phyloP scores from a whole-genome alignment of 2,329 filamentous ascomycete genomes.

The Stemphylium vesicarium region DNA sequence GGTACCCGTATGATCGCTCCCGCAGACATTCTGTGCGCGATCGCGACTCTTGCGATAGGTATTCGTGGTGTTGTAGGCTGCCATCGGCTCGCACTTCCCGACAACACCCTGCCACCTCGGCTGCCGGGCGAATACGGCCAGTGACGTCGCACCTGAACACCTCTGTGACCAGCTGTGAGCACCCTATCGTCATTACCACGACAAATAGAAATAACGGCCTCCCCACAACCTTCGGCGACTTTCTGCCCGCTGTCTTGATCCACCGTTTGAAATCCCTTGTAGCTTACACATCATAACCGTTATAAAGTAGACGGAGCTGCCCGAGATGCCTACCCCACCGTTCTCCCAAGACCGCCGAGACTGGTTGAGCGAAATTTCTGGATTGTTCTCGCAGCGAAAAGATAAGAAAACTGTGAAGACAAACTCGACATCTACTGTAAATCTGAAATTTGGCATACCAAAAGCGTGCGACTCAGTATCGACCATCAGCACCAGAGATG shows the following conservation, averaged over 20 bases:
- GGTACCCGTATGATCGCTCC: neutral
- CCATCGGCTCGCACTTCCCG: slow-evolving; percentile 19
- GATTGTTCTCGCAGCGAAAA: slow-evolving; percentile 31
- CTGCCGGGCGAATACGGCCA: slow-evolving; percentile 60
- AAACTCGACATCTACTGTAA: slow-evolving; percentile 15
- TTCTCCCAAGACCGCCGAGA: slow-evolving; percentile 46
- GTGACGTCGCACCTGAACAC: slow-evolving; percentile 64
- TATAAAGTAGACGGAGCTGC: slow-evolving; percentile 4
- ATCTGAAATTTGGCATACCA: slow-evolving; percentile 2
- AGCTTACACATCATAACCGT: neutral
- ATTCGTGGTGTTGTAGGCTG: slow-evolving; percentile 14
- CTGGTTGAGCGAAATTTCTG: slow-evolving; percentile 43
- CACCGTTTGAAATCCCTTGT: slow-evolving; percentile 11
- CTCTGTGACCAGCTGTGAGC: slow-evolving; percentile 61
- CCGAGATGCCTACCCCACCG: slow-evolving; percentile 44
- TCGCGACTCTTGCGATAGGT: neutral
- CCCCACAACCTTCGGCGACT: slow-evolving; percentile 24
- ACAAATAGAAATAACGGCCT: slow-evolving; percentile 26
- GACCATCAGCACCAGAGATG: slow-evolving; percentile 24
- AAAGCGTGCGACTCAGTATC: slow-evolving; percentile 18
- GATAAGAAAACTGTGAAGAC: slow-evolving; percentile 16
- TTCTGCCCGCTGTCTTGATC: slow-evolving; percentile 12
- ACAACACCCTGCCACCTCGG: slow-evolving; percentile 24
- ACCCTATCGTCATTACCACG: slow-evolving; percentile 69
- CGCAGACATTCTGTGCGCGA: neutral